Conservation (phyloP, 352 stramenopile genomes). For the Pythium rhizo-oryzae region DNA sequence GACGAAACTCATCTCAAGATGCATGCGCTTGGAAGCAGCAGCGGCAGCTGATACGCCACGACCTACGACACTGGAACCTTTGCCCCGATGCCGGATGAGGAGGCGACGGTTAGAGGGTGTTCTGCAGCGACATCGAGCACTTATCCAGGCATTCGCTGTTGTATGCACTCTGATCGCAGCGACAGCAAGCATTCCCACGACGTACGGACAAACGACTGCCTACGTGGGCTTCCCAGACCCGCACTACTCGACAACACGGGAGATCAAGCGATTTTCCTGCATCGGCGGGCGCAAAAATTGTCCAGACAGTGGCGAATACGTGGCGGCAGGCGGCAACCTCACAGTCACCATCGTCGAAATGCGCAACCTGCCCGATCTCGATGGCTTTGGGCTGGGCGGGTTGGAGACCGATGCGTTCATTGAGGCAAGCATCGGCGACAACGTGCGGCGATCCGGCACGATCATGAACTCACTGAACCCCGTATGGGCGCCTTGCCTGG, state of each 20-base stretch:
- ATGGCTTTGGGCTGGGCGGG: constrained; percentile 68
- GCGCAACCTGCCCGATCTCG: constrained; percentile 83
- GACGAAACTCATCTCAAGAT: too few relatives aligned
- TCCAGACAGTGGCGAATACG: constrained; percentile 70
- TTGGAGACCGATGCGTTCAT: constrained; percentile 82
- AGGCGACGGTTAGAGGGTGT: neutral
- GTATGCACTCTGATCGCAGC: neutral
- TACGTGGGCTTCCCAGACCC: constrained; percentile 69
- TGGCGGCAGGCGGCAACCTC: constrained; percentile 80
- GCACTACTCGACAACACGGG: constrained; percentile 53
- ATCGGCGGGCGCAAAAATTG: constrained; percentile 66
- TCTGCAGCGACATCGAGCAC: neutral
- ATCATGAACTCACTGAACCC: constrained; percentile 82
- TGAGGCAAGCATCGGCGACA: constrained; percentile 72
- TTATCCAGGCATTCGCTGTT: neutral
- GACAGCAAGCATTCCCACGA: neutral
- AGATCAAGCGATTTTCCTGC: constrained; percentile 69
- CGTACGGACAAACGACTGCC: constrained; percentile 50
- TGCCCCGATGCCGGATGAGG: neutral
- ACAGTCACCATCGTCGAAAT: constrained; percentile 86
- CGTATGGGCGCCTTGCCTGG: constrained; percentile 60
- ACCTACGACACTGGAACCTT: neutral
- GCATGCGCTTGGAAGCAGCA: too few relatives aligned
- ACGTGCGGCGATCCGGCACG: constrained; percentile 55
- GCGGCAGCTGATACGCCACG: too few relatives aligned